Percentiles rank a stretch among this genome's conserved stretches.
These are phyloP conservation scores for Noccaea bulbosa DNA, from an alignment of 345 rosid species.

Conservation along the genomic window DNA sequence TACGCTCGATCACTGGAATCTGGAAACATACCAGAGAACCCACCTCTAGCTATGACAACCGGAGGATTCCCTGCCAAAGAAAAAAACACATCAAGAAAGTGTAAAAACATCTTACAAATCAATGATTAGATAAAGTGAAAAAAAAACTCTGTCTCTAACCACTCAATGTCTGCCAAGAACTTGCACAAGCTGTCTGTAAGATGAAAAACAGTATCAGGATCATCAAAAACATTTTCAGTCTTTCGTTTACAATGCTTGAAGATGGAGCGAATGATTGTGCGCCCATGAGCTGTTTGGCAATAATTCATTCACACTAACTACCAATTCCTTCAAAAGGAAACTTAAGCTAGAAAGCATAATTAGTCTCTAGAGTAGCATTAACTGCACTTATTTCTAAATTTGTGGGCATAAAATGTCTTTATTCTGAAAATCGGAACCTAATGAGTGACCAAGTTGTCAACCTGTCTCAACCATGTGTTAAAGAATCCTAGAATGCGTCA, in stretches of 20 bases:
- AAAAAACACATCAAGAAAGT: constrained; percentile 6
- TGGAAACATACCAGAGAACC: constrained; percentile 75
- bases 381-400: constrained; percentile 27
- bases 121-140: constrained; percentile 2
- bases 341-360: constrained; percentile 14
- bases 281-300: constrained; percentile 33
- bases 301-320: constrained; percentile 21
- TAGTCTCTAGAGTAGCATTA: constrained; percentile 24
- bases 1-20: constrained; percentile 57
- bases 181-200: constrained; percentile 34
- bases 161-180: constrained; percentile 40
- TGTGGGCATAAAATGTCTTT: constrained; percentile 19
- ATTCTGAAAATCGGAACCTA: neutral
- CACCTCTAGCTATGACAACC: constrained; percentile 69
- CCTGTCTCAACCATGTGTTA: too few species aligned
- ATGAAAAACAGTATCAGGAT: constrained; percentile 31
- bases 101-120: neutral
- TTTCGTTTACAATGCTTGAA: neutral
- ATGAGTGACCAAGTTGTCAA: constrained; percentile 16
- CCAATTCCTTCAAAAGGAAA: constrained; percentile 28
- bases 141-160: constrained; percentile 30
- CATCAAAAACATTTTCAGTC: constrained; percentile 26
- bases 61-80: constrained; percentile 58
- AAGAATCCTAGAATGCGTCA: neutral
- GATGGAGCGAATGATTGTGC: constrained; percentile 26